A percentile compares a stretch with the other conserved stretches of the same genome.
These are phyloP conservation scores for Pichia californica DNA, from an alignment of 805 yeast species.

Conservation along the genomic window DNA sequence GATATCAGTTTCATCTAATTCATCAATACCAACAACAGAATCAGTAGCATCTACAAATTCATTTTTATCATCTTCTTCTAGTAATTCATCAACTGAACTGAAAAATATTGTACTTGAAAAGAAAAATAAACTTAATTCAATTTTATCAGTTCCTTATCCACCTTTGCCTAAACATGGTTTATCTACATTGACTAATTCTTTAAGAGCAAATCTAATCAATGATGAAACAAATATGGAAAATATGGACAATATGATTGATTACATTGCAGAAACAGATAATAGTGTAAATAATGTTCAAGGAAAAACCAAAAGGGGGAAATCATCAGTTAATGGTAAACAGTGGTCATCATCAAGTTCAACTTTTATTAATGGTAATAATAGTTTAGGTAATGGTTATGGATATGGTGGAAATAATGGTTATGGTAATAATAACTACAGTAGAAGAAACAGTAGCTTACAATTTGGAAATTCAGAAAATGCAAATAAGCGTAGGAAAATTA, in stretches of 20 bases:
- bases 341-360: neutral
- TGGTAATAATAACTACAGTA: neutral
- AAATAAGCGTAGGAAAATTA: constrained; percentile 26
- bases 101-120: constrained; percentile 18
- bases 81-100: constrained; percentile 1
- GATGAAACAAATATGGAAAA: constrained; percentile 25
- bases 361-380: neutral
- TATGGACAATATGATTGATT: constrained; percentile 43
- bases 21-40: too few species aligned
- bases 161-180: constrained; percentile 59
- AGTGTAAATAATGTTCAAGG: constrained; percentile 27
- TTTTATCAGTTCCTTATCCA: constrained; percentile 39
- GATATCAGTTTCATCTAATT: constrained; percentile 41
- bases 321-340: neutral
- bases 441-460: neutral
- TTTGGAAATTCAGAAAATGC: neutral
- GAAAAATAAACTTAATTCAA: constrained; percentile 17
- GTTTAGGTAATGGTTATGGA: neutral
- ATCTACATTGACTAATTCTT: constrained; percentile 57
- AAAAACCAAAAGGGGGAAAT: neutral
- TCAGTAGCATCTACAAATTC: neutral
- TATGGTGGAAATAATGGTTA: neutral
- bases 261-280: constrained; percentile 25
- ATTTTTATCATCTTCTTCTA: neutral
- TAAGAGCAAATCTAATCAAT: constrained; percentile 33